phyloP scores from a whole-genome alignment of 371 early-diverging fungal genomes.

The Fennellomyces sp. region DNA sequence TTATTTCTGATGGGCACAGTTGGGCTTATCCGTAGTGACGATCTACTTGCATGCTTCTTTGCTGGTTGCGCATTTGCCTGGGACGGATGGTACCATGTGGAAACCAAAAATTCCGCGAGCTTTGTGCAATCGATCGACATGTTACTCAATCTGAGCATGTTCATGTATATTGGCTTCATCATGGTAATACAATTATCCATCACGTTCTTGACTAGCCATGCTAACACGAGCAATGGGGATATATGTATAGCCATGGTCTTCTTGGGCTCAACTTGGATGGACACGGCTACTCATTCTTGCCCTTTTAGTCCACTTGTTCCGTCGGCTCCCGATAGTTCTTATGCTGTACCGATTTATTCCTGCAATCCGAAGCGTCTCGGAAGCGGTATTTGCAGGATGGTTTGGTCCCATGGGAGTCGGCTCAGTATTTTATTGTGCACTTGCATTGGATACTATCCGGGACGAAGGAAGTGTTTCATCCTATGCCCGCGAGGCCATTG shows the following conservation, averaged over 20 bases:
- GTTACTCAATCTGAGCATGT: conserved; percentile 84
- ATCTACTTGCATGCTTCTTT: conserved; percentile 88
- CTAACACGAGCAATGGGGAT: no score
- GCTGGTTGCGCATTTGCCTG: conserved; percentile 88
- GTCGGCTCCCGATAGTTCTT: conserved; percentile 80
- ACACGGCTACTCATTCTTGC: conserved; percentile 67
- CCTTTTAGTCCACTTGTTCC: conserved; percentile 70
- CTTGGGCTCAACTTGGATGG: conserved; percentile 53
- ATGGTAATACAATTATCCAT: conserved; percentile 41
- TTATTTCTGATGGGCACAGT: conserved; percentile 80
- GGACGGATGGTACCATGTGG: conserved; percentile 86
- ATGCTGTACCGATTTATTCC: conserved; percentile 68
- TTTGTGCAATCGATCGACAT: conserved; percentile 68
- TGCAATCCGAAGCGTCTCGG: conserved; percentile 64
- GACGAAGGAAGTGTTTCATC: conserved; percentile 10
- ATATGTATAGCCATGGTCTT: conserved; percentile 69
- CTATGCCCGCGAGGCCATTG: conserved; percentile 31
- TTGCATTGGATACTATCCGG: conserved; percentile 43
- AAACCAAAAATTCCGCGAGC: conserved; percentile 69
- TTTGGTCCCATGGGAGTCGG: conserved; percentile 94
- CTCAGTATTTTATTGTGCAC: conserved; percentile 76
- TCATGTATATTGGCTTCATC: conserved; percentile 87
- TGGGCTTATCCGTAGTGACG: conserved; percentile 79
- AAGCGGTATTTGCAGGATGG: conserved; percentile 92
- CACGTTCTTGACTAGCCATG: not conserved